Conservation (phyloP, 2,329 filamentous ascomycete genomes). For the Exophiala bonariae region DNA sequence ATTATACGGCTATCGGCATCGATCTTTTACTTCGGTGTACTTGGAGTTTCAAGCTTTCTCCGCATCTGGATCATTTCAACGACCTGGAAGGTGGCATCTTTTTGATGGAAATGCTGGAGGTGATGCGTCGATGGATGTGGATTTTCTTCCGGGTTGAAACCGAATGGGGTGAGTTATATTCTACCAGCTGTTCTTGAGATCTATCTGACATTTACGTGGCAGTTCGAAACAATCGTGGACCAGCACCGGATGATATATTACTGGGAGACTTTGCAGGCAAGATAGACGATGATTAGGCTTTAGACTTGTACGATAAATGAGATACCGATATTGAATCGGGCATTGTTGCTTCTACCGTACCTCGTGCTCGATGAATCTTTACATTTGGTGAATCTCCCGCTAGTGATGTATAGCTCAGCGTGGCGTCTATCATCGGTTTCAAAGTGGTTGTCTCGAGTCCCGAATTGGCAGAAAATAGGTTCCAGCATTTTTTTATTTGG, state of each 20-base stretch:
- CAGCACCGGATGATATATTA: constrained; percentile 67
- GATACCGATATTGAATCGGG: too few relatives aligned
- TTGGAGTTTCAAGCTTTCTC: constrained; percentile 85
- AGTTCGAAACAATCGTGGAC: constrained; percentile 58
- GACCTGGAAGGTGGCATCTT: constrained; percentile 90
- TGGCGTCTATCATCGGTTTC: too few relatives aligned
- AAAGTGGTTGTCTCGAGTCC: too few relatives aligned
- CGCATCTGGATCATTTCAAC: constrained; percentile 77
- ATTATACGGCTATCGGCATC: constrained; percentile 76
- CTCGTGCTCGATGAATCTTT: too few relatives aligned
- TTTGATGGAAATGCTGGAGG: constrained; percentile 80
- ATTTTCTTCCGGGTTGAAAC: constrained; percentile 94
- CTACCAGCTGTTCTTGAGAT: constrained; percentile 22
- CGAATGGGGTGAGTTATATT: constrained; percentile 66
- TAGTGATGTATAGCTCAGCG: too few relatives aligned
- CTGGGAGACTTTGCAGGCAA: constrained; percentile 71
- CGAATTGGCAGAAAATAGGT: too few relatives aligned
- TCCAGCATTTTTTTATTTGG: too few relatives aligned
- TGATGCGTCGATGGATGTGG: constrained; percentile 90
- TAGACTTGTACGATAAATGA: too few relatives aligned
- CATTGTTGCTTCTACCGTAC: too few relatives aligned
- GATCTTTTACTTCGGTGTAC: constrained; percentile 84
- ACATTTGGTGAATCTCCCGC: too few relatives aligned
- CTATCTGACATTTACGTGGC: constrained; percentile 12
- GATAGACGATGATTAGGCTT: constrained; percentile 57